Conservation (phyloP, 148 eudicot species). For the Fagopyrum homotropicum region DNA sequence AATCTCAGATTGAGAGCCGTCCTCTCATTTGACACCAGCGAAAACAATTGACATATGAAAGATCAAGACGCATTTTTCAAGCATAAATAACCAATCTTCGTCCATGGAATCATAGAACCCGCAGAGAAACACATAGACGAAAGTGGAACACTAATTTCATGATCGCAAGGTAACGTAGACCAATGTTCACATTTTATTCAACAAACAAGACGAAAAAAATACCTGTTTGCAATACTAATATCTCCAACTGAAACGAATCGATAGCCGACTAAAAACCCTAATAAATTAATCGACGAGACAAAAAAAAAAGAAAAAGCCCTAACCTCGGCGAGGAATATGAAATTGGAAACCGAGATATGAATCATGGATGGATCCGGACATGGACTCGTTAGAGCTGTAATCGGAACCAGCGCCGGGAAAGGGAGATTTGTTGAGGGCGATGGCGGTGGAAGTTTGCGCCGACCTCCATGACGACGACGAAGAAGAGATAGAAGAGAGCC, state of each 20-base stretch:
- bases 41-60: background rate
- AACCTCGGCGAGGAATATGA: slow-evolving; percentile 7
- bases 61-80: background rate
- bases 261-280: background rate
- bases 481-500: slow-evolving; percentile 2
- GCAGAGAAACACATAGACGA: background rate
- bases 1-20: background rate
- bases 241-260: background rate
- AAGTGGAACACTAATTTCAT: background rate
- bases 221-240: background rate
- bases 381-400: background rate
- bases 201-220: background rate
- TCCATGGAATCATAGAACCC: background rate
- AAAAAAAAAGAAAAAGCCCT: background rate
- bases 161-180: background rate
- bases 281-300: background rate
- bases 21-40: background rate
- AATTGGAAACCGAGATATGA: background rate
- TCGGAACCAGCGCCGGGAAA: slow-evolving; percentile 1
- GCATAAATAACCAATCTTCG: background rate
- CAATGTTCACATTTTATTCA: background rate
- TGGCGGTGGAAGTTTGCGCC: slow-evolving; percentile 5
- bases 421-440: background rate
- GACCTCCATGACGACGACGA: slow-evolving; percentile 3
- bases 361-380: background rate